Percentiles rank a stretch among this genome's conserved stretches.
Evolutionary conservation across 257 asterid species (phyloP).

Genomic region (Plantago ovata): DNA sequence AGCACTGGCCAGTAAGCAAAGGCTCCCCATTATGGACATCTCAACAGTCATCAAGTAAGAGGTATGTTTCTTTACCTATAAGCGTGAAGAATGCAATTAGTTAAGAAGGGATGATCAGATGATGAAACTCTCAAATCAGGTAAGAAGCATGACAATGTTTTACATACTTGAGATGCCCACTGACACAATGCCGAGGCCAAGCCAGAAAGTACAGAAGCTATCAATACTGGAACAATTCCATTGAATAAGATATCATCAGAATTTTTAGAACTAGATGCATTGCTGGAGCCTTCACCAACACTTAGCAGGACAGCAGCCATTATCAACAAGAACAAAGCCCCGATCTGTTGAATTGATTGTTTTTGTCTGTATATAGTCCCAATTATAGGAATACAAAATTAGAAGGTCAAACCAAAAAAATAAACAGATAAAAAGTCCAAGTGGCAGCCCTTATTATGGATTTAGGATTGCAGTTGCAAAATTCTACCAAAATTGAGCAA

Average conservation of each 20-base stretch:
- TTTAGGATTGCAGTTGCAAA: too few species aligned
- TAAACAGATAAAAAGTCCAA: too few species aligned
- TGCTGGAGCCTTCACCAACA: conserved; percentile 91
- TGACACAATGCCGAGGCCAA: conserved; percentile 96
- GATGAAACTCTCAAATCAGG: conserved; percentile 6
- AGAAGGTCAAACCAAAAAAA: conserved; percentile 4
- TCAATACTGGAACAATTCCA: conserved; percentile 83
- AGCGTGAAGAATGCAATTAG: conserved; percentile 7
- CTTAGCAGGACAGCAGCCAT: conserved; percentile 86
- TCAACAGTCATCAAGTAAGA: conserved; percentile 96
- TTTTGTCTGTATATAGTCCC: conserved; percentile 52
- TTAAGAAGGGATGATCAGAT: conserved; percentile 18
- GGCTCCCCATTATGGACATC: conserved; percentile 92
- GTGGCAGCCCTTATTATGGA: too few species aligned
- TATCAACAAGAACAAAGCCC: conserved; percentile 88
- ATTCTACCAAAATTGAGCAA: too few species aligned
- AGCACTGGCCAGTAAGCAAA: conserved; percentile 83
- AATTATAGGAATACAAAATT: conserved; percentile 11
- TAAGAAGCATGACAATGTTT: conserved; percentile 15
- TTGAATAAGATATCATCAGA: conserved; percentile 70
- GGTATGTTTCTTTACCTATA: conserved; percentile 80
- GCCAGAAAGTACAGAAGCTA: conserved; percentile 96
- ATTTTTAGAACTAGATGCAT: conserved; percentile 48
- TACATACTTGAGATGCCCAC: conserved; percentile 94
- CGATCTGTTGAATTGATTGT: conserved; percentile 87